Percentiles rank a stretch among this genome's conserved stretches.
Evolutionary conservation across 1,139 yeast genomes (phyloP).

Genomic region (Wickerhamomyces sp.): DNA sequence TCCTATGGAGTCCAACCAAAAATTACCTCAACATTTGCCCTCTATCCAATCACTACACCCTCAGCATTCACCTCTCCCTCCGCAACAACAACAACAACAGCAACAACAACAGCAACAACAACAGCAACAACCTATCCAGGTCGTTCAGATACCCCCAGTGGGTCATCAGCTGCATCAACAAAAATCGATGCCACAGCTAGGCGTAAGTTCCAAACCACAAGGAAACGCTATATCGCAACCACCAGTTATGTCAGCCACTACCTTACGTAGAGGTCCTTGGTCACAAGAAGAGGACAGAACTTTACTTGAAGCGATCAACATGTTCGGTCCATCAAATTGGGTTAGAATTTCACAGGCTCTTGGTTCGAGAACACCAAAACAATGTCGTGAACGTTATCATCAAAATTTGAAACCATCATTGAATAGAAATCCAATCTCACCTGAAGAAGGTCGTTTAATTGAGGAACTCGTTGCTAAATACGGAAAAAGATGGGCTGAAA

Average conservation of each 20-base stretch:
- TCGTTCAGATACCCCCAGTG: background rate
- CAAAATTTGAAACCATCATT: slow-evolving; percentile 84
- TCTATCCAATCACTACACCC: slow-evolving; percentile 2
- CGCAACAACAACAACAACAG: background rate
- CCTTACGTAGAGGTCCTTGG: slow-evolving; percentile 66
- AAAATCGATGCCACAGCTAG: background rate
- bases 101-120: background rate
- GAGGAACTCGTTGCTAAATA: slow-evolving; percentile 73
- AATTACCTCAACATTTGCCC: slow-evolving; percentile 1
- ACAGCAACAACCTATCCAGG: background rate
- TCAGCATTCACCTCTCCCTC: background rate
- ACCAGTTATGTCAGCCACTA: slow-evolving; percentile 3
- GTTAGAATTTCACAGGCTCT: slow-evolving; percentile 73
- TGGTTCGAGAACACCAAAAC: slow-evolving; percentile 82
- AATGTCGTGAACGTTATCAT: slow-evolving; percentile 88
- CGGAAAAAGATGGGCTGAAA: slow-evolving; percentile 95
- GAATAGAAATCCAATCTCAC: slow-evolving; percentile 76
- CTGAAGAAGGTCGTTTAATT: slow-evolving; percentile 78
- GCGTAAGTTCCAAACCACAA: background rate
- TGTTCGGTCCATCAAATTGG: slow-evolving; percentile 89
- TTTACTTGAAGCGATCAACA: slow-evolving; percentile 61
- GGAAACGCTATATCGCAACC: background rate
- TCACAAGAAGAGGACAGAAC: slow-evolving; percentile 77
- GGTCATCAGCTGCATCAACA: background rate
- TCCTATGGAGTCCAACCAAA: background rate